phyloP scores from a whole-genome alignment of 2,329 filamentous ascomycete species.

The Amylocarpus encephaloides region DNA sequence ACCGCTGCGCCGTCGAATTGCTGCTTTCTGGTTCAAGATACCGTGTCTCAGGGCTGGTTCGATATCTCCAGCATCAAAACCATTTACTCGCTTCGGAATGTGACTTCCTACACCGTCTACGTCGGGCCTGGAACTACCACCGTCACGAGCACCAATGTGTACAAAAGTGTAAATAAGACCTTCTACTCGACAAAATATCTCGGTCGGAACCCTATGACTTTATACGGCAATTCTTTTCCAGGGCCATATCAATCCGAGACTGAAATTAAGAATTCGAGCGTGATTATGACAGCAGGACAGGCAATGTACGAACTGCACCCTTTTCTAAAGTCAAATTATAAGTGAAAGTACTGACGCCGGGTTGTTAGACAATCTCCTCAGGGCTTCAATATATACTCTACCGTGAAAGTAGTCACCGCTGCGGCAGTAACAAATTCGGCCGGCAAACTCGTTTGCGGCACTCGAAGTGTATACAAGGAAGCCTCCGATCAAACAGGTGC shows the following conservation, averaged over 20 bases:
- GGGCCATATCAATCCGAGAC: background rate
- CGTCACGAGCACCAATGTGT: background rate
- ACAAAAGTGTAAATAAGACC: background rate
- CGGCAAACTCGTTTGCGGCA: slow-evolving; percentile 7
- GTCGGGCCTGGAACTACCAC: slow-evolving; percentile 9
- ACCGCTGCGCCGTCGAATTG: slow-evolving; percentile 2
- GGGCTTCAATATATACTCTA: slow-evolving; percentile 13
- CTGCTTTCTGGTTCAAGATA: slow-evolving; percentile 14
- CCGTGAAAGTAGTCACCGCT: slow-evolving; percentile 11
- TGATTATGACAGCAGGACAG: too few relatives aligned
- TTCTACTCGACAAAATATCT: background rate
- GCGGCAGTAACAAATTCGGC: slow-evolving; percentile 4
- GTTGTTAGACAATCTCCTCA: slow-evolving; percentile 6
- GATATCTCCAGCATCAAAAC: background rate
- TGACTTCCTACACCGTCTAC: slow-evolving; percentile 8
- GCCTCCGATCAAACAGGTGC: background rate
- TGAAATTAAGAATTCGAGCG: background rate
- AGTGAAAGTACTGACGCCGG: background rate
- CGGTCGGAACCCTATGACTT: slow-evolving; percentile 2
- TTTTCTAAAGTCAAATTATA: too few relatives aligned
- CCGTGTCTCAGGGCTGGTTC: slow-evolving; percentile 8
- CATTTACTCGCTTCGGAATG: background rate
- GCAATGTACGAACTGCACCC: too few relatives aligned
- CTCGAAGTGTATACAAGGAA: background rate
- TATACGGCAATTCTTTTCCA: slow-evolving; percentile 1